Base-by-base conservation (phyloP, 352 stramenopile genomes). In the Peronospora destructor region DNA sequence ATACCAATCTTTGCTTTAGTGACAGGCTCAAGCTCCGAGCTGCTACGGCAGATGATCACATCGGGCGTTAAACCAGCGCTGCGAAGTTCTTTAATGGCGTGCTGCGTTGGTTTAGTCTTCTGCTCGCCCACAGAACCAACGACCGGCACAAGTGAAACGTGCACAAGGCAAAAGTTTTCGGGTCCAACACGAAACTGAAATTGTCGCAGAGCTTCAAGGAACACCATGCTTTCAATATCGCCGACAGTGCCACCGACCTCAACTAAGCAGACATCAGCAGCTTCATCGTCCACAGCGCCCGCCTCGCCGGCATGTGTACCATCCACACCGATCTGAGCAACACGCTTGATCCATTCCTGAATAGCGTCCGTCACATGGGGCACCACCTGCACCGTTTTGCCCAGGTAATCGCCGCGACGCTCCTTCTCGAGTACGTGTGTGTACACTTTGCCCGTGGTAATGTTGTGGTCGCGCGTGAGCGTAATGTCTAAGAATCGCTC, bases 61-160 rank as follows among this genome's bases (percentile, higher is more conserved):
- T 98, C 91, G 0, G 97, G 96, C 41, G 83, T 90, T 7, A 99
- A 70, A 49, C 97, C 97, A 13, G 98, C 80, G 17, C 76, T 95
- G 28, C 96, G 76, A 43, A 99, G 83, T 76, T 99, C 96, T 61
- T 98, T 97, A 56, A 99, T 97, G 13, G 94, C 95, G 73, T 99
- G 97, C 79, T 99, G 97, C 35, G 97, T 99, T 0, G 97, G 97
- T 79, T 99, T 99, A 13, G 97, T 99, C 81, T 99, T 99, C 79
- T 99, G 96, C 76, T 99, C 97, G 29, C 96, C 95, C 13, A 98
- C 94, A n/a, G 84, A 96, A 2, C 95, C 95, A 25, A 99, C 85
- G 45, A 99, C 93, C 0, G 97, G 97, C 40, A 99, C 96, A 3
- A 99, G 80, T 25, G 84, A 98, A 8, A 99, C 97, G 77, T 99